These are phyloP conservation scores for Coix lacrymajobi DNA, from an alignment of 176 grass and related monocot species.

Conservation along the genomic window DNA sequence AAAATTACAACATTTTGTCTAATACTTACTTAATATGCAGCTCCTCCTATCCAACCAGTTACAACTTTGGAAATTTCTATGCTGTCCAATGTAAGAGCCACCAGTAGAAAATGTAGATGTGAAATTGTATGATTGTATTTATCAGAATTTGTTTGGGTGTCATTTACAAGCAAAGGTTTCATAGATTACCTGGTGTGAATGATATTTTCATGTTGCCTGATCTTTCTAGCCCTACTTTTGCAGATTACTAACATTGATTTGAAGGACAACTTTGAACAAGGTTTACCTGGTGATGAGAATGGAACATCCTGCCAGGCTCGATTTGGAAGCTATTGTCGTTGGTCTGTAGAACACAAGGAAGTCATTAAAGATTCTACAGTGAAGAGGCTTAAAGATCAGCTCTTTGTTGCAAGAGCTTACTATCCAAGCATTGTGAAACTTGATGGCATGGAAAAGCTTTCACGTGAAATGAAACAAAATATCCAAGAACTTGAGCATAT, in stretches of 20 bases:
- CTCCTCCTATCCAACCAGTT: neutral
- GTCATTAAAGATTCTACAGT: slow-evolving; percentile 62
- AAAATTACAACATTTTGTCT: neutral
- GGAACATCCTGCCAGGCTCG: slow-evolving; percentile 48
- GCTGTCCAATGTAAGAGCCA: slow-evolving; percentile 17
- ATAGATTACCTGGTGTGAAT: neutral
- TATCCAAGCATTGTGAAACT: slow-evolving; percentile 74
- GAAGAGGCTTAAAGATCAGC: slow-evolving; percentile 77
- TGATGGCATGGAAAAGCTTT: slow-evolving; percentile 45
- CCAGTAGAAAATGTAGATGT: neutral
- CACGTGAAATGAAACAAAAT: slow-evolving; percentile 58
- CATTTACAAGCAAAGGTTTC: neutral
- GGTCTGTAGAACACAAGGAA: slow-evolving; percentile 60
- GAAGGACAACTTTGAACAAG: slow-evolving; percentile 26
- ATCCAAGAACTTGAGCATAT: slow-evolving; percentile 81
- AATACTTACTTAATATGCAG: slow-evolving; percentile 19
- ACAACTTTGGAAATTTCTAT: neutral
- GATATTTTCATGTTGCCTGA: neutral
- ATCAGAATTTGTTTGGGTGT: neutral
- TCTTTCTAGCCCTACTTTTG: slow-evolving; percentile 1
- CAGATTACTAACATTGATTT: slow-evolving; percentile 32
- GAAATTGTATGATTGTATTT: neutral
- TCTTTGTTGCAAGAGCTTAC: slow-evolving; percentile 79
- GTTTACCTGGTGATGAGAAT: slow-evolving; percentile 43
- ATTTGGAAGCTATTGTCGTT: slow-evolving; percentile 80